Evolutionary conservation across 2,329 filamentous ascomycete species (phyloP), one percentile per base, ranked within the genome.

Genomic region (Fusarium annulatum): DNA sequence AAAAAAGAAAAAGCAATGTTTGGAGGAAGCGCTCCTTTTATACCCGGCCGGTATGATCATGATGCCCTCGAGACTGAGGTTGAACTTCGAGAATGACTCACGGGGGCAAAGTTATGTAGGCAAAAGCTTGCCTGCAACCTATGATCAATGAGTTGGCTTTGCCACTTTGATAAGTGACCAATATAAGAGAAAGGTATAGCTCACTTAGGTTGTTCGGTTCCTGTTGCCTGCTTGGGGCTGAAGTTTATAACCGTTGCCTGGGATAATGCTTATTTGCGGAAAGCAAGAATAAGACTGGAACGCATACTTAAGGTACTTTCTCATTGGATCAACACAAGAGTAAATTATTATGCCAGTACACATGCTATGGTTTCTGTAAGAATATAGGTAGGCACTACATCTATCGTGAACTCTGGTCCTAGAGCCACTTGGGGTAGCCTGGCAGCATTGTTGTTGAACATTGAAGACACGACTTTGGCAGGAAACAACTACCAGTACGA

Each of bases 1-100:
- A 63, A 45, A 63, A 63, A 67, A 38, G 58, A 59, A 61, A 62
- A 28, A 26, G 11, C 58, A n/a, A 34, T 19, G 9, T 15, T 39
- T 23, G 42, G 34, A 39, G 28, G 28, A 21, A n/a, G 19, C 3
- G 34, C 10, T 30, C 19, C 15, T 67, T 74, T 73, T 74, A 72
- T 73, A 69, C 39, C 23, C 19, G 23, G 30, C 15, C 10, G 9
- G 16, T n/a, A 43, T 16, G n/a, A 23, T 19, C 30, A 11, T 8
- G 53, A 26, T 11, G 33, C 41, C 66, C 71, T 75, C 30, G 23
- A 33, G 34, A 62, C 59, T 53, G 57, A 73, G 70, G 61, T 64
- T 45, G 19, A 38, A 52, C 16, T 26, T 26, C 18, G 33, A 33
- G 34, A 48, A 10, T 33, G 36, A 64, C 26, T 42, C 28, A 28